Percentiles rank a stretch among this genome's conserved stretches.
These are phyloP conservation scores for Ascochyta viciae-villosae DNA, from an alignment of 2,329 filamentous ascomycete species.

Conservation along the genomic window DNA sequence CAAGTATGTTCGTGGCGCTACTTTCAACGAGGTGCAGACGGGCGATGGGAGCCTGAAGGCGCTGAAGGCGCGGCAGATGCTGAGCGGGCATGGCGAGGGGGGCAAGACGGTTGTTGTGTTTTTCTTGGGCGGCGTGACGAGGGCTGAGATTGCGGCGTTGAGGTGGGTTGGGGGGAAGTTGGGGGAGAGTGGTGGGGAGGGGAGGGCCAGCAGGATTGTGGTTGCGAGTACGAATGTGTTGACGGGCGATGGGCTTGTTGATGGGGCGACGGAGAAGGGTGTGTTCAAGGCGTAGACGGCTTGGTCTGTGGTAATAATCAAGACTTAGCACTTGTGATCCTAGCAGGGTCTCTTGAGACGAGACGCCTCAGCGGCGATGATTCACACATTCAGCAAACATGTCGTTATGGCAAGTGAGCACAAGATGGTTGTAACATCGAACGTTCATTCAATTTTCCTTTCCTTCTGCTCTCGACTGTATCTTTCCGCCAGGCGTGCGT, in stretches of 20 bases:
- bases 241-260: conserved; percentile 88
- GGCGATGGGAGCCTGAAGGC: conserved; percentile 81
- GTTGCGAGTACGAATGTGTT: conserved; percentile 93
- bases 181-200: conserved; percentile 71
- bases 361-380: too few species aligned
- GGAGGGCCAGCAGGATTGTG: conserved; percentile 76
- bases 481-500: conserved; percentile 25
- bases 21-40: conserved; percentile 90
- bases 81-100: conserved; percentile 66
- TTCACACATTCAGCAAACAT: not conserved
- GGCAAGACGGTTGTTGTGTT: conserved; percentile 93
- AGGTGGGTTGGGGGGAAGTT: conserved; percentile 83
- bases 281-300: conserved; percentile 30
- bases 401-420: not conserved
- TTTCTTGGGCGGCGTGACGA: conserved; percentile 95
- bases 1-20: conserved; percentile 85
- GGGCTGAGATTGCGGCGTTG: conserved; percentile 92
- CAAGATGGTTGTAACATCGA: conserved; percentile 14
- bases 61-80: conserved; percentile 80
- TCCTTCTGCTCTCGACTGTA: conserved; percentile 20
- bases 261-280: conserved; percentile 77
- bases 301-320: too few species aligned
- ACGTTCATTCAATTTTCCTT: conserved; percentile 25
- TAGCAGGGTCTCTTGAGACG: too few species aligned
- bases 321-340: not conserved